Percentiles rank a stretch among this genome's conserved stretches.
Evolutionary conservation across 768 basidiomycete species (phyloP).

Genomic region (Mycena alexandri): DNA sequence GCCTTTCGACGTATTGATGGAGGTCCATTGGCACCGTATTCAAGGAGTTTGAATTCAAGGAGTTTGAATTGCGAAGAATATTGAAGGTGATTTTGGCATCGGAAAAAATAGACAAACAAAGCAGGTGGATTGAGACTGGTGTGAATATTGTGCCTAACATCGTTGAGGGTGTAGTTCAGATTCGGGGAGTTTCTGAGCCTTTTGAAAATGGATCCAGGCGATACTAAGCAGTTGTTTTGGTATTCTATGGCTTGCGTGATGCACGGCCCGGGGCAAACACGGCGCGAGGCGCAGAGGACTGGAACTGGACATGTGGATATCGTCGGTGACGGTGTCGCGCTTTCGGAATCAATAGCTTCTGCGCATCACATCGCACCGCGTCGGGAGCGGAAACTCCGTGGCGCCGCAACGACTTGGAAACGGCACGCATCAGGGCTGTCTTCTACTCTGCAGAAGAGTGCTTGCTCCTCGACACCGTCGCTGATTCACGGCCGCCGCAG

Average conservation of each 20-base stretch:
- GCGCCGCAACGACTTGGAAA: background rate
- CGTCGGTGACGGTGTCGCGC: background rate
- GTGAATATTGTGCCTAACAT: too few relatives aligned
- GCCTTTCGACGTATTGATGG: too few relatives aligned
- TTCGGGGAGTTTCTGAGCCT: too few relatives aligned
- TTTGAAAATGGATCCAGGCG: too few relatives aligned
- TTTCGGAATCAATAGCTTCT: background rate
- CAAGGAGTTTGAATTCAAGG: too few relatives aligned
- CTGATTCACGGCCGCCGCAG: background rate
- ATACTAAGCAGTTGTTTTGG: constrained; percentile 1
- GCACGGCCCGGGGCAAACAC: background rate
- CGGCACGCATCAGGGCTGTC: background rate
- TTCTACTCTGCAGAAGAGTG: background rate
- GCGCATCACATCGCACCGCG: constrained; percentile 1
- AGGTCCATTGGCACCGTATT: too few relatives aligned
- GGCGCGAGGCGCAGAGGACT: constrained; percentile 5
- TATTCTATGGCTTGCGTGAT: constrained; percentile 1
- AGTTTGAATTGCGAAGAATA: too few relatives aligned
- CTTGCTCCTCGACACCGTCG: constrained; percentile 1
- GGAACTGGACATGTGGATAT: background rate
- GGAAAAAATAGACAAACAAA: too few relatives aligned
- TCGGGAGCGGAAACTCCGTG: too few relatives aligned
- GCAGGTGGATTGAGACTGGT: too few relatives aligned
- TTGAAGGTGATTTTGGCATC: too few relatives aligned
- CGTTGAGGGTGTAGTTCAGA: too few relatives aligned